Conservation (phyloP, 805 yeast genomes). For the Wickerhamiella azymoides region DNA sequence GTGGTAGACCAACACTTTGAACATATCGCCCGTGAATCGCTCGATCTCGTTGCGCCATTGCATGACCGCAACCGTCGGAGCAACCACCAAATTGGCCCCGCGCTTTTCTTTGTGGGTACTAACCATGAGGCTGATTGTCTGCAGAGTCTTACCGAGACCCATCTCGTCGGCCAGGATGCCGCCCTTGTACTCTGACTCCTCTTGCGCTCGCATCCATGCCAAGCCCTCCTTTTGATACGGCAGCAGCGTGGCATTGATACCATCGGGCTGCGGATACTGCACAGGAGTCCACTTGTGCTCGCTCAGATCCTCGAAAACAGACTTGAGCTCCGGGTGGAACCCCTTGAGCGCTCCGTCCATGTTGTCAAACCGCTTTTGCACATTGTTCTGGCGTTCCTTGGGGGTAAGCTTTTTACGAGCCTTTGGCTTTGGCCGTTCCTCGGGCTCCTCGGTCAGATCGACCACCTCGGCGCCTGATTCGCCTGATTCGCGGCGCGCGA, state of each 20-base stretch:
- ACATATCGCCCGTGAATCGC: constrained; percentile 57
- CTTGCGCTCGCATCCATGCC: constrained; percentile 78
- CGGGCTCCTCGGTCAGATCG: constrained; percentile 3
- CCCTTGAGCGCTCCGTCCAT: constrained; percentile 54
- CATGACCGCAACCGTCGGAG: constrained; percentile 97
- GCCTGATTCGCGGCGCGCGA: neutral
- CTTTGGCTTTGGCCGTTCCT: neutral
- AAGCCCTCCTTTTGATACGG: constrained; percentile 94
- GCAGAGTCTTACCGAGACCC: constrained; percentile 99
- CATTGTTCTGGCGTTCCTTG: constrained; percentile 2
- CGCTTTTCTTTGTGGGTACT: constrained; percentile 34
- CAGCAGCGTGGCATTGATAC: constrained; percentile 55
- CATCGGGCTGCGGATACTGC: constrained; percentile 48
- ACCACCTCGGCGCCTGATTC: no score
- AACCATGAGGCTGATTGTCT: constrained; percentile 80
- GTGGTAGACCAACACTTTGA: constrained; percentile 64
- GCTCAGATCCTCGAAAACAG: constrained; percentile 54
- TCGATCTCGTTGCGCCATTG: constrained; percentile 95
- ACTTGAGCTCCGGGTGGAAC: constrained; percentile 64
- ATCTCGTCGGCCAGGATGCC: constrained; percentile 96
- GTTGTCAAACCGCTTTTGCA: constrained; percentile 30
- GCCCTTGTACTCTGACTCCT: constrained; percentile 57
- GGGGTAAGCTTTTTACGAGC: neutral
- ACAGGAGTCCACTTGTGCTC: constrained; percentile 21
- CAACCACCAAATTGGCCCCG: constrained; percentile 76